Conservation (phyloP, 768 basidiomycete species). For the Paxillus ammoniavirescens region DNA sequence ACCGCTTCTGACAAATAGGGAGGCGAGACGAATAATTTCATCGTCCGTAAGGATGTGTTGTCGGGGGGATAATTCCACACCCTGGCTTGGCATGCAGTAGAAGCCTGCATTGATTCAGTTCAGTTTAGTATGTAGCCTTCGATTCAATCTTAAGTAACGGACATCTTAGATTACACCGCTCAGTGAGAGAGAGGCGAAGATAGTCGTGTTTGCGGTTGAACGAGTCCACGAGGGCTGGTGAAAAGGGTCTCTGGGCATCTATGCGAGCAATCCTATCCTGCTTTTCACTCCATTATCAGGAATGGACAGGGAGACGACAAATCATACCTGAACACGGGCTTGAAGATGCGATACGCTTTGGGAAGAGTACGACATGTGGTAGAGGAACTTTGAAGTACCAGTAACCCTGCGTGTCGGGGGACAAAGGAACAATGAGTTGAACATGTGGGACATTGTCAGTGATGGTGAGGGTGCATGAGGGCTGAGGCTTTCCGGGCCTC, state of each 20-base stretch:
- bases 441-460: background rate
- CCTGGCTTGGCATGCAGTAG: conserved; percentile 88
- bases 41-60: conserved; percentile 70
- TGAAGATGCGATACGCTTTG: conserved; percentile 13
- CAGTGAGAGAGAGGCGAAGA: conserved; percentile 84
- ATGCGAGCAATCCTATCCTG: conserved; percentile 58
- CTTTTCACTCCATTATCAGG: background rate
- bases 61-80: conserved; percentile 70
- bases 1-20: conserved; percentile 76
- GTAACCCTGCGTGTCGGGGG: background rate
- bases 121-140: background rate
- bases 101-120: conserved; percentile 52
- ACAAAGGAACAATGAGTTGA: background rate
- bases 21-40: conserved; percentile 71
- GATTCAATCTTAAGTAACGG: conserved; percentile 13
- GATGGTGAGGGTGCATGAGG: background rate
- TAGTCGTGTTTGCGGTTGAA: conserved; percentile 76
- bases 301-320: background rate
- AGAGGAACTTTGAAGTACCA: background rate
- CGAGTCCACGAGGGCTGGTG: conserved; percentile 60
- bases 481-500: too few relatives aligned
- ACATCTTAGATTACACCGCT: conserved; percentile 88
- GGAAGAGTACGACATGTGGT: conserved; percentile 7
- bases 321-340: conserved; percentile 20
- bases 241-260: conserved; percentile 47